phyloP scores from a whole-genome alignment of 2,329 filamentous ascomycete genomes.

The Paraphoma sp. region DNA sequence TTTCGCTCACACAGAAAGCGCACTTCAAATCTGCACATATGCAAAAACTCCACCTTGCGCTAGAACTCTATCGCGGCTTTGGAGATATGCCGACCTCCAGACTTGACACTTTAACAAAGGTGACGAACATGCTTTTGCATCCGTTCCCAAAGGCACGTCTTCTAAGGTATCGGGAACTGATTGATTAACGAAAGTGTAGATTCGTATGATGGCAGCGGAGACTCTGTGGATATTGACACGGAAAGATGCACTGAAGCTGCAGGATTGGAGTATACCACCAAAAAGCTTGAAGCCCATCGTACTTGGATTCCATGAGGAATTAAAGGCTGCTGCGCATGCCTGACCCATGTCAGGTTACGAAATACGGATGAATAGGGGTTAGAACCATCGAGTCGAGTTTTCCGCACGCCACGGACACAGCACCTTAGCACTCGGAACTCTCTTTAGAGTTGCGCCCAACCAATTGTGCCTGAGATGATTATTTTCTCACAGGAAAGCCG shows the following conservation, averaged over 20 bases:
- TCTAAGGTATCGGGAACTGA: background rate
- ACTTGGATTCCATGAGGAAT: constrained; percentile 28
- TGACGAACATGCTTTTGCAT: constrained; percentile 77
- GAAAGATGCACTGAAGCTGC: constrained; percentile 42
- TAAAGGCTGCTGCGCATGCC: background rate
- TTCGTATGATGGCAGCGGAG: constrained; percentile 50
- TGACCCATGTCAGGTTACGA: background rate
- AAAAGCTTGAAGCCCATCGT: constrained; percentile 42
- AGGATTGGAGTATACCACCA: constrained; percentile 44
- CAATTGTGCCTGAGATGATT: background rate
- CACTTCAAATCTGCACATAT: constrained; percentile 86
- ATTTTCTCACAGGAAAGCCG: constrained; percentile 10
- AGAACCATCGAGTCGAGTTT: too few relatives aligned
- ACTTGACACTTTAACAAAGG: constrained; percentile 68
- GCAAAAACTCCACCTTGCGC: constrained; percentile 78
- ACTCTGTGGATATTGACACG: constrained; percentile 47
- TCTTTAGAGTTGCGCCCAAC: background rate
- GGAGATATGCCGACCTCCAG: constrained; percentile 59
- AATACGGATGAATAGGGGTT: background rate
- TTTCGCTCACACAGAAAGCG: constrained; percentile 75
- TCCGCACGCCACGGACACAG: too few relatives aligned
- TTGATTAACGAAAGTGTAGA: constrained; percentile 19
- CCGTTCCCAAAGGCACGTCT: constrained; percentile 74
- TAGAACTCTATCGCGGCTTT: constrained; percentile 79
- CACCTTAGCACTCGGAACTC: too few relatives aligned